Base-by-base conservation (phyloP, 2,329 filamentous ascomycete genomes). In the Exophiala spinifera region DNA sequence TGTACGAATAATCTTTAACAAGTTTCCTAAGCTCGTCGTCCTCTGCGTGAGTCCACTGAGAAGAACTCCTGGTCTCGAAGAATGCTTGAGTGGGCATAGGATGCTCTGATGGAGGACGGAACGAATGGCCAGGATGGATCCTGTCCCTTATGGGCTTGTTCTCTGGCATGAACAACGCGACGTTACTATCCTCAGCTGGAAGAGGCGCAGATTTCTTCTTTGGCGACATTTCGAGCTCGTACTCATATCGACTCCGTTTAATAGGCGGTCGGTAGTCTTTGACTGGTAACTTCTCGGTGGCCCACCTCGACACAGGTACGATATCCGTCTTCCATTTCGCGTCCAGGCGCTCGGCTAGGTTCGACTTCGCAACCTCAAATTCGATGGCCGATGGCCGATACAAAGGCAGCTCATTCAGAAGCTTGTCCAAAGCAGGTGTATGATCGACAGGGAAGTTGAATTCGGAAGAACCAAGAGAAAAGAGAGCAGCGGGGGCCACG, bases 1-100 rank as follows among this genome's bases (percentile, higher is more conserved):
- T 99, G 75, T 96, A 97, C 0, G 90, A 90, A 66, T 94, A 95
- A 60, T 97, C 90, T 63, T 90, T 88, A 15, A 96, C 94, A 37
- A 95, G 78, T 43, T 79, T 81, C 50, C 89, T 86, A 5, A 99
- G 77, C 70, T 95, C 90, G 64, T 97, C 91, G 63, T 99, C 94
- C 68, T 99, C 94, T 2, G 86, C 79, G 67, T 84, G 81, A 0
- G 90, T 89, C 94, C 94, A 99, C 66, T 96, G 91, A 2, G 94
- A 97, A 1, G 91, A 86, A 49, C 80, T 84, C 36, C 94, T 82
- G 58, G 83, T 87, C 70, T 99, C 92, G 66, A 95, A 97, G 73
- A 97, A 99, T 49, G 81, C 84, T 63, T 92, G 87, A 1, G 86
- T 82, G 1, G 94, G 94, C 91, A 97, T 97, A 0, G 84, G 82